Conservation (phyloP, 164 flowering plant genomes). For the Echeveria elegans region DNA sequence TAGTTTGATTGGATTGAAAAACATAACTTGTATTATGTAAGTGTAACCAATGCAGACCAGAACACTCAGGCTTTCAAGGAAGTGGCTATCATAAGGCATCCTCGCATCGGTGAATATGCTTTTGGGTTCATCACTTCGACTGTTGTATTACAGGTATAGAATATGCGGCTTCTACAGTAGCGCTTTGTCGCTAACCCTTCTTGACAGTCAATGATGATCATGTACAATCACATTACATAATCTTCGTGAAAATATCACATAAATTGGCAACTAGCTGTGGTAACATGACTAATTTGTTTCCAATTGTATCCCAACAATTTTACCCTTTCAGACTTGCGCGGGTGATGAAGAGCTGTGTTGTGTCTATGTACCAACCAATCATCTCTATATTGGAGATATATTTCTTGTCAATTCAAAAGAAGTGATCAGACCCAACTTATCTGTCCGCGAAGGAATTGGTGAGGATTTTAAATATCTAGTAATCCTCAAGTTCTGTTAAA, state of each 20-base stretch:
- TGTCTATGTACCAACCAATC: conserved; percentile 71
- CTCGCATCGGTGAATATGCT: conserved; percentile 91
- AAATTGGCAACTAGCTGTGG: background rate
- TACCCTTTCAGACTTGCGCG: conserved; percentile 8
- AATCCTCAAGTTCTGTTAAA: background rate
- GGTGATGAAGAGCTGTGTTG: conserved; percentile 71
- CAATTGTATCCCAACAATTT: background rate
- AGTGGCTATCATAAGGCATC: conserved; percentile 90
- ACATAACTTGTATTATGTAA: conserved; percentile 4
- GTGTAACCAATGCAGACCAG: conserved; percentile 50
- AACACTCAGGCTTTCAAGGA: conserved; percentile 85
- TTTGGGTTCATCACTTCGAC: conserved; percentile 87
- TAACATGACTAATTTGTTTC: background rate
- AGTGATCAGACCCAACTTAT: conserved; percentile 61
- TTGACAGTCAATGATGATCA: background rate
- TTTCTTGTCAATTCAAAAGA: conserved; percentile 58
- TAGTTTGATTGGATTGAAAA: background rate
- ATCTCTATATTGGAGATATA: conserved; percentile 70
- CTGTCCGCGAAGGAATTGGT: conserved; percentile 82
- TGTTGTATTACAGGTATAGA: conserved; percentile 46
- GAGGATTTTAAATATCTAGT: conserved; percentile 13
- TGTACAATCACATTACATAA: background rate
- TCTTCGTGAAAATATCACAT: background rate
- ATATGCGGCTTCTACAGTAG: background rate
- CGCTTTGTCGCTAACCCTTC: background rate